Conservation (phyloP, 139 green algal genomes). For the Chlorella ohadii region DNA sequence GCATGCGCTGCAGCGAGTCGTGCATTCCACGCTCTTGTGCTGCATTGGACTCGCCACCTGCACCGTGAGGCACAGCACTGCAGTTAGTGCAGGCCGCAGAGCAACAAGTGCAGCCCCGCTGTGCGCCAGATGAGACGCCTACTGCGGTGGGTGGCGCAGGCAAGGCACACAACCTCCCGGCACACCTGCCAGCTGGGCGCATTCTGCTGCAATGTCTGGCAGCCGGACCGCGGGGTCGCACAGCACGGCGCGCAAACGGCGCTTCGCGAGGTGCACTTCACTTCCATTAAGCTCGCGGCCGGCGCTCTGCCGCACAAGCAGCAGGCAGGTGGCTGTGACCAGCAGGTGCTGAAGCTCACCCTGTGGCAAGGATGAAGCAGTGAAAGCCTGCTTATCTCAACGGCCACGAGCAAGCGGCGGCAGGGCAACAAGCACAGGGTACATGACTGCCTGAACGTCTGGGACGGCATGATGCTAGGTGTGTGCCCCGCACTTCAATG, state of each 20-base stretch:
- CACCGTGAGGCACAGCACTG: too few species aligned
- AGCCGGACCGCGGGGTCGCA: conserved; percentile 69
- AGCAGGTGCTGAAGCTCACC: conserved; percentile 79
- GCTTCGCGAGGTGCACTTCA: conserved; percentile 43
- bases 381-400: neutral
- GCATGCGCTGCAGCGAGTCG: conserved; percentile 20
- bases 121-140: too few species aligned
- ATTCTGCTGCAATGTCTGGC: conserved; percentile 63
- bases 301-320: conserved; percentile 62
- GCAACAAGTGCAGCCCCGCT: too few species aligned
- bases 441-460: too few species aligned
- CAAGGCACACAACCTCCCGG: too few species aligned
- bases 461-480: too few species aligned
- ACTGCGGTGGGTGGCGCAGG: too few species aligned
- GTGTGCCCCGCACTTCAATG: too few species aligned
- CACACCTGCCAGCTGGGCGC: conserved; percentile 33
- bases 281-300: conserved; percentile 36
- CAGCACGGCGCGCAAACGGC: conserved; percentile 68
- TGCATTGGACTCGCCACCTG: neutral
- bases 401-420: neutral
- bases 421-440: too few species aligned
- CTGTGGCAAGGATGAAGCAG: neutral
- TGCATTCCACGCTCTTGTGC: neutral
- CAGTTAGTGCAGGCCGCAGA: too few species aligned
- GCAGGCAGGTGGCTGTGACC: conserved; percentile 68